Percentiles rank a stretch among this genome's conserved stretches.
Evolutionary conservation across 306 rosid genomes (phyloP).

Genomic region (Prosopis cineraria): DNA sequence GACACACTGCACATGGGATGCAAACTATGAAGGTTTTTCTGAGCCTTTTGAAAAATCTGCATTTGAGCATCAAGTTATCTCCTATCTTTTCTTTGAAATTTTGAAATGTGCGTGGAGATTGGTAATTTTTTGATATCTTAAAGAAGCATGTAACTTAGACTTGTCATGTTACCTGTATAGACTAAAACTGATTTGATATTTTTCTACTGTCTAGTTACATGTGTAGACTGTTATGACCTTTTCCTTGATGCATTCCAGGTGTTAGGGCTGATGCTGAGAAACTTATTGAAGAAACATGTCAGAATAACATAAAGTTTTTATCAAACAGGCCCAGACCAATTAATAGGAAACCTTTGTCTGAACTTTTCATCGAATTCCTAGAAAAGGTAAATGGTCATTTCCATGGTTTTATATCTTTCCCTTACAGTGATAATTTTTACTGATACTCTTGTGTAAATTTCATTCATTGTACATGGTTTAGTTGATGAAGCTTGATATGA

Average conservation of each 20-base stretch:
- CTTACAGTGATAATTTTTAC: not conserved
- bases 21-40: not conserved
- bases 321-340: constrained; percentile 46
- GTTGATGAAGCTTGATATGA: constrained; percentile 8
- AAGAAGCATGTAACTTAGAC: constrained; percentile 5
- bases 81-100: not conserved
- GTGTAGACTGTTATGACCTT: constrained; percentile 20
- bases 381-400: constrained; percentile 53
- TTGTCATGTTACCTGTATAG: not conserved
- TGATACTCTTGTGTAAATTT: not conserved
- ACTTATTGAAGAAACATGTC: constrained; percentile 57
- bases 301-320: constrained; percentile 49
- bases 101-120: constrained; percentile 19
- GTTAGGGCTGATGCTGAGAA: constrained; percentile 65
- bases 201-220: not conserved
- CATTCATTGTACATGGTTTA: not conserved
- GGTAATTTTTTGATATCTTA: constrained; percentile 8
- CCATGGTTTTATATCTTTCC: constrained; percentile 24
- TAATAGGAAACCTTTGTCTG: constrained; percentile 69
- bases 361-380: constrained; percentile 74
- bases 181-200: constrained; percentile 14
- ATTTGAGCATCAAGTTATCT: not conserved
- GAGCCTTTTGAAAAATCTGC: not conserved
- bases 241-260: constrained; percentile 55
- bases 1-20: not conserved